Conservation (phyloP, 805 yeast genomes). For the Saturnispora saitoi region DNA sequence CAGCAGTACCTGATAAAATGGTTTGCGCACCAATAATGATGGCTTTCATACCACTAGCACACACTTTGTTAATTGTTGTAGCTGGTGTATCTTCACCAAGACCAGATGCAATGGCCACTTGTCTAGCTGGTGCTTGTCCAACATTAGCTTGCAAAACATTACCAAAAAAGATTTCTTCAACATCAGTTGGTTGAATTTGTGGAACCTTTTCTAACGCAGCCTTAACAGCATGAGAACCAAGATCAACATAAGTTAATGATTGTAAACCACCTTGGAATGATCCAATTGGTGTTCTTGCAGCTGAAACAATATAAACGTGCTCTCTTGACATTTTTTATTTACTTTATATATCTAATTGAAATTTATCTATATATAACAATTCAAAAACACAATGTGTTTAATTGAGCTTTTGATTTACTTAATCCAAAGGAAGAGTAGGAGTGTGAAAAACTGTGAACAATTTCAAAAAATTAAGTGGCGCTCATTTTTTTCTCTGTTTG, state of each 20-base stretch:
- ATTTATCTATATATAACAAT: too few relatives aligned
- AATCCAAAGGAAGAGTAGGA: neutral
- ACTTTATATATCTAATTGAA: neutral
- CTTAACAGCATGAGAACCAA: constrained; percentile 88
- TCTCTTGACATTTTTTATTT: constrained; percentile 22
- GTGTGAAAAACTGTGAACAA: neutral
- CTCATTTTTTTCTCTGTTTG: neutral
- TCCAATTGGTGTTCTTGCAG: constrained; percentile 94
- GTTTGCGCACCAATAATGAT: constrained; percentile 86
- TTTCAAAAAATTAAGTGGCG: neutral
- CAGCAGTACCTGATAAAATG: constrained; percentile 81
- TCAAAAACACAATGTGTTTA: too few relatives aligned
- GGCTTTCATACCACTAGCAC: constrained; percentile 94
- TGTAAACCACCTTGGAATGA: constrained; percentile 82
- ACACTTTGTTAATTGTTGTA: constrained; percentile 89
- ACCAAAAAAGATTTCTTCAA: constrained; percentile 89
- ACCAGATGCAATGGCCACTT: constrained; percentile 89
- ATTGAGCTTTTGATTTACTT: too few relatives aligned
- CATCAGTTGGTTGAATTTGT: constrained; percentile 63
- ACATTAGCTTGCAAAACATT: constrained; percentile 87
- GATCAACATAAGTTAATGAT: constrained; percentile 68
- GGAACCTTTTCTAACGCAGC: constrained; percentile 82
- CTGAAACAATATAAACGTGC: constrained; percentile 78
- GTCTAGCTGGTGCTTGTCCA: constrained; percentile 98
- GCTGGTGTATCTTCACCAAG: constrained; percentile 73